Evolutionary conservation across 2,329 filamentous ascomycete genomes (phyloP).

Genomic region (Celoporthe dispersa): DNA sequence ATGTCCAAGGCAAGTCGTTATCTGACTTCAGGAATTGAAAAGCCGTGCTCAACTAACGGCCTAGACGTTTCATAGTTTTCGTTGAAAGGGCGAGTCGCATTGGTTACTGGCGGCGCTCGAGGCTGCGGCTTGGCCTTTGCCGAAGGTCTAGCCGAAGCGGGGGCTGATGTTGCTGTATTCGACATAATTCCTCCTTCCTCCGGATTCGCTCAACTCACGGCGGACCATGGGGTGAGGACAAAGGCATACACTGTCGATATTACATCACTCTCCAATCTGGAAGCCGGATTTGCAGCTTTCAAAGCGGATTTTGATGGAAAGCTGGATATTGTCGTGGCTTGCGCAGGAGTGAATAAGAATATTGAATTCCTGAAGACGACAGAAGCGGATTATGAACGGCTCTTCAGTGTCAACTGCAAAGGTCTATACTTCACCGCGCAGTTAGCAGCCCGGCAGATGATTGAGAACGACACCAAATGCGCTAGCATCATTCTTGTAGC

Average conservation of each 20-base stretch:
- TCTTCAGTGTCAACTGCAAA: conserved; percentile 49
- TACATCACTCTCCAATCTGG: conserved; percentile 37
- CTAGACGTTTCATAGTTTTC: conserved; percentile 44
- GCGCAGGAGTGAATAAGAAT: conserved; percentile 51
- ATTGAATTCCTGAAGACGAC: conserved; percentile 49
- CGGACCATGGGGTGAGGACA: conserved; percentile 46
- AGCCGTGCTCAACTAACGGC: not conserved
- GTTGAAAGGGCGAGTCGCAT: conserved; percentile 50
- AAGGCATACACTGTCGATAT: conserved; percentile 48
- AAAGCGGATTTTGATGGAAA: conserved; percentile 38
- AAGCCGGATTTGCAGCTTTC: conserved; percentile 39
- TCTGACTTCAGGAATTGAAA: fast-evolving
- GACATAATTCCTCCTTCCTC: conserved; percentile 47
- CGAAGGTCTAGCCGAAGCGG: conserved; percentile 49
- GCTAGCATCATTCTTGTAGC: conserved; percentile 59
- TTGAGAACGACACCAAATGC: conserved; percentile 52
- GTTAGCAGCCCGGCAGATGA: conserved; percentile 54
- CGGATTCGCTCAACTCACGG: conserved; percentile 46
- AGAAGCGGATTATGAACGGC: conserved; percentile 45
- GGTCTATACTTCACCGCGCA: conserved; percentile 53
- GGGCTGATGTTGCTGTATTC: conserved; percentile 52
- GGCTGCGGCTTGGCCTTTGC: conserved; percentile 53
- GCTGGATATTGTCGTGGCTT: conserved; percentile 50
- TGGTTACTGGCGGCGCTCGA: conserved; percentile 51
- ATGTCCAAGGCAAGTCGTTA: conserved; percentile 23